A percentile compares a stretch with the other conserved stretches of the same genome.
Evolutionary conservation across 805 yeast species (phyloP).

Genomic region (Teunomyces cretensis): DNA sequence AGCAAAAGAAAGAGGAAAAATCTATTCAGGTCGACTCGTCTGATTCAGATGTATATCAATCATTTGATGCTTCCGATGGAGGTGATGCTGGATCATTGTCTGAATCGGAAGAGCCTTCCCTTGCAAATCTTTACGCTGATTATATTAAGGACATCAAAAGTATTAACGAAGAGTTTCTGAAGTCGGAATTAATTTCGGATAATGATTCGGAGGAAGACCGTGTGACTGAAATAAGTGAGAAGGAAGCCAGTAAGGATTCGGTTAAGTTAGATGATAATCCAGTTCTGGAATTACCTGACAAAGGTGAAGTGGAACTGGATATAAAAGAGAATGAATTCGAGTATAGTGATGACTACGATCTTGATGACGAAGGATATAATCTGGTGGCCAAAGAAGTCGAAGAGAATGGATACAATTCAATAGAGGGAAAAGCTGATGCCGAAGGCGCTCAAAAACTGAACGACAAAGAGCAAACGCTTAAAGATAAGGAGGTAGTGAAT

Average conservation of each 20-base stretch:
- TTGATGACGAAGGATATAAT: too few relatives aligned
- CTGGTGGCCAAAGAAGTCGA: not conserved
- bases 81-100: slow-evolving; percentile 1
- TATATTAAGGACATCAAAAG: slow-evolving; percentile 19
- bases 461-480: too few relatives aligned
- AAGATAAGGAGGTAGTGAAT: too few relatives aligned
- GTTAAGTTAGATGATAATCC: too few relatives aligned
- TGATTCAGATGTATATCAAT: not conserved
- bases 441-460: not conserved
- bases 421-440: too few relatives aligned
- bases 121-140: slow-evolving; percentile 7
- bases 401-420: not conserved
- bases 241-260: too few relatives aligned
- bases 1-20: not conserved
- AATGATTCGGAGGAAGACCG: not conserved
- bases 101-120: not conserved
- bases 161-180: slow-evolving; percentile 15
- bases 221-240: not conserved
- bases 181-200: slow-evolving; percentile 6
- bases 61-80: not conserved
- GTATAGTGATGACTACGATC: too few relatives aligned
- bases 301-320: too few relatives aligned
- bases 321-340: too few relatives aligned
- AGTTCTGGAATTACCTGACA: too few relatives aligned
- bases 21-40: not conserved